phyloP scores from a whole-genome alignment of 805 yeast genomes.

The Lachancea thermotolerans region DNA sequence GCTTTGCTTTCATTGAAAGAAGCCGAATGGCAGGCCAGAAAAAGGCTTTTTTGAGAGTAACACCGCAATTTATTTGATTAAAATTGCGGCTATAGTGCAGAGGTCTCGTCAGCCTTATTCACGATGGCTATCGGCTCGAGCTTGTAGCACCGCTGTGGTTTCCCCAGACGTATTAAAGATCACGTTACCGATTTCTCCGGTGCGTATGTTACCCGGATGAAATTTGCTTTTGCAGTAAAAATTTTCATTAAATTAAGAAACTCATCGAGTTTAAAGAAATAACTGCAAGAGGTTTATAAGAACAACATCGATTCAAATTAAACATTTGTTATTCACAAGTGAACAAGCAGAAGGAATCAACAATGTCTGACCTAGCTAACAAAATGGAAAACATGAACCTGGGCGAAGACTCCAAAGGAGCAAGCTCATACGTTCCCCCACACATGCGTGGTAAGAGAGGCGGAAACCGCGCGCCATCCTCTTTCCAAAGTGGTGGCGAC shows the following conservation, averaged over 20 bases:
- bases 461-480: conserved; percentile 9
- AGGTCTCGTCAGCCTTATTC: too few relatives aligned
- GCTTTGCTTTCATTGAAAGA: too few relatives aligned
- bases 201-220: background rate
- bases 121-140: too few relatives aligned
- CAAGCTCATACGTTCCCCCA: conserved; percentile 41
- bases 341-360: conserved; percentile 13
- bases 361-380: conserved; percentile 53
- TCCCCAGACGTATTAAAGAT: too few relatives aligned
- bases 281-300: background rate
- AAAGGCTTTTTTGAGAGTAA: too few relatives aligned
- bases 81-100: too few relatives aligned
- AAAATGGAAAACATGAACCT: conserved; percentile 53
- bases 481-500: background rate
- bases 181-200: too few relatives aligned
- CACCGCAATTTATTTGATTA: too few relatives aligned
- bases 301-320: background rate
- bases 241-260: background rate
- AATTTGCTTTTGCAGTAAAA: background rate
- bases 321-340: background rate
- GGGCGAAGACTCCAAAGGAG: conserved; percentile 24
- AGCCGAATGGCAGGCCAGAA: too few relatives aligned
- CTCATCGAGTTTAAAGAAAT: background rate
- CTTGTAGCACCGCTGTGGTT: too few relatives aligned
- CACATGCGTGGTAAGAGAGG: conserved; percentile 35